A percentile compares a stretch with the other conserved stretches of the same genome.
Evolutionary conservation across 2,329 filamentous ascomycete genomes (phyloP).

Genomic region (Colletotrichum sp.): DNA sequence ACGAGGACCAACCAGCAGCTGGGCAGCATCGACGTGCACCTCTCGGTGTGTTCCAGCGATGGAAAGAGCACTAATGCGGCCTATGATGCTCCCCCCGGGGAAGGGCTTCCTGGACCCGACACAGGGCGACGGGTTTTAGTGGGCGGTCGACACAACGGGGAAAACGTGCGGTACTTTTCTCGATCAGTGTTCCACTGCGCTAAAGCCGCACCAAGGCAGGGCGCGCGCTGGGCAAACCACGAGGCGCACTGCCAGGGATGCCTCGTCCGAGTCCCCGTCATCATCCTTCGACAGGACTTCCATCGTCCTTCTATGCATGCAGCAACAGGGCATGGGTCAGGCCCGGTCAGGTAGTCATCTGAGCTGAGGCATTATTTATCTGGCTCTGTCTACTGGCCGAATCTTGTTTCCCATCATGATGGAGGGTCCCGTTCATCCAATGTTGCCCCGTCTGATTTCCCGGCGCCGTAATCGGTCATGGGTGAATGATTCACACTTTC

Average conservation of each 20-base stretch:
- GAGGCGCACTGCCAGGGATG: slow-evolving; percentile 10
- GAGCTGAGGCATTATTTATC: slow-evolving; percentile 7
- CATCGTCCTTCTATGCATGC: background rate
- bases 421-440: background rate
- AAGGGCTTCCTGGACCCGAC: background rate
- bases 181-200: background rate
- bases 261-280: background rate
- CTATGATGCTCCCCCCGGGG: background rate
- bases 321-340: background rate
- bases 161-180: background rate
- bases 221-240: slow-evolving; percentile 11
- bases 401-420: background rate
- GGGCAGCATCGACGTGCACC: background rate
- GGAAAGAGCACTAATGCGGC: background rate
- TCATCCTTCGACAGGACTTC: background rate
- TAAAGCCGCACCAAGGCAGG: background rate
- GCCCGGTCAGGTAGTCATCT: background rate
- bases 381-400: background rate
- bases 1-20: background rate
- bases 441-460: background rate
- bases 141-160: background rate
- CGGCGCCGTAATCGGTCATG: background rate
- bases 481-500: background rate
- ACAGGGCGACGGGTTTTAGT: background rate
- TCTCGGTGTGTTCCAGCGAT: background rate